phyloP scores from a whole-genome alignment of 2,329 filamentous ascomycete species.

The Fusarium verrucosum region DNA sequence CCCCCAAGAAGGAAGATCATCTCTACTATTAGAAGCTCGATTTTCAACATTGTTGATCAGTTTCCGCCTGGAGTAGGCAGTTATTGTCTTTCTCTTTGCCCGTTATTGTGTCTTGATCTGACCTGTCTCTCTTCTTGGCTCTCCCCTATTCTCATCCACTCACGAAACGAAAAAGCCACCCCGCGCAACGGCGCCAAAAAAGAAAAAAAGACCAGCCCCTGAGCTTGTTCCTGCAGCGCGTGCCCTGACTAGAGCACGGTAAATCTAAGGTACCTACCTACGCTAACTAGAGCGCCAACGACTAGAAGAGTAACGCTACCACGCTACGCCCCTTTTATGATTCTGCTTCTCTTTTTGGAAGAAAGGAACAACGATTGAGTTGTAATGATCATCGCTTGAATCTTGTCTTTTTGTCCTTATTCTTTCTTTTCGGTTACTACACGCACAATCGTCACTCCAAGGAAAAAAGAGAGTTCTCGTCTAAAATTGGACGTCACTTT shows the following conservation, averaged over 20 bases:
- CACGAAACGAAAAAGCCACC: conserved; percentile 15
- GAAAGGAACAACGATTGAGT: not conserved
- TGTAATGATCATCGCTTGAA: not conserved
- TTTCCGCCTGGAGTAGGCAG: too few species aligned
- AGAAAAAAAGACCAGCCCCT: conserved; percentile 26
- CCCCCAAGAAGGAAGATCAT: not conserved
- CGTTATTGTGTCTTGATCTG: too few species aligned
- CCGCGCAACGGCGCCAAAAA: conserved; percentile 29
- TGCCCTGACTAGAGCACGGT: not conserved
- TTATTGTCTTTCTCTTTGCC: too few species aligned
- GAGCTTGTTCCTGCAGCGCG: conserved; percentile 24
- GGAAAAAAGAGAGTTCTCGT: too few species aligned
- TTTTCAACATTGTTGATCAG: conserved; percentile 3
- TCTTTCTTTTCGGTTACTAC: not conserved
- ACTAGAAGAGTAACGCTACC: conserved; percentile 18
- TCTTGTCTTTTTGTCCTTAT: not conserved
- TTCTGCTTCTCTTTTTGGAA: not conserved
- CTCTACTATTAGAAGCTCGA: not conserved
- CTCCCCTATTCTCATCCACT: conserved; percentile 21
- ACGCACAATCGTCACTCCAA: too few species aligned
- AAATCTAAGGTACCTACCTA: too few species aligned
- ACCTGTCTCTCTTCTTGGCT: conserved; percentile 9
- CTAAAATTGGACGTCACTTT: conserved; percentile 26
- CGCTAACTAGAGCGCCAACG: too few species aligned
- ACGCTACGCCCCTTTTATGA: conserved; percentile 11